phyloP scores from a whole-genome alignment of 2,329 filamentous ascomycete genomes.

The Paecilomyces fulvus region DNA sequence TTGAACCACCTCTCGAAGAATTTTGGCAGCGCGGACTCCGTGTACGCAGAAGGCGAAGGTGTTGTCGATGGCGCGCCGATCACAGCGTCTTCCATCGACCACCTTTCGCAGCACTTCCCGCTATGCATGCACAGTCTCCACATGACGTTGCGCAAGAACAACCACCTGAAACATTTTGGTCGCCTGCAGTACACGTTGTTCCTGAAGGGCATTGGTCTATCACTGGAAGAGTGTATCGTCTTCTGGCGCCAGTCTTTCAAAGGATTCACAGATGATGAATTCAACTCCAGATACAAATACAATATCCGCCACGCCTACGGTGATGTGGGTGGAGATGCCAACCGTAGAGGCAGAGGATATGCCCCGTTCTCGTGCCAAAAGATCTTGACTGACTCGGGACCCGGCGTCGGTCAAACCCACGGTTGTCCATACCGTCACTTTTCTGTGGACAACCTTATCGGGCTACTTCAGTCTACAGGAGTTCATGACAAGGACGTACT shows the following conservation, averaged over 20 bases:
- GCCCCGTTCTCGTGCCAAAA: constrained; percentile 91
- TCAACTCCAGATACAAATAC: constrained; percentile 97
- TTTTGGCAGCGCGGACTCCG: constrained; percentile 83
- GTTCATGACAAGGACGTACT: constrained; percentile 70
- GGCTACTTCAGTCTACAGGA: constrained; percentile 68
- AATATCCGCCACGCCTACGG: constrained; percentile 94
- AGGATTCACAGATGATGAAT: constrained; percentile 82
- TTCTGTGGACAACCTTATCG: constrained; percentile 72
- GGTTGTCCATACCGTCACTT: constrained; percentile 97
- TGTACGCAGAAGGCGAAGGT: constrained; percentile 60
- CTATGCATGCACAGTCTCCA: constrained; percentile 94
- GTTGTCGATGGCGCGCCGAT: constrained; percentile 64
- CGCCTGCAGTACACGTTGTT: constrained; percentile 93
- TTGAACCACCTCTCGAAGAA: constrained; percentile 83
- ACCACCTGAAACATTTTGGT: constrained; percentile 86
- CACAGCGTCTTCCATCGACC: constrained; percentile 69
- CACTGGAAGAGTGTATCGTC: constrained; percentile 78
- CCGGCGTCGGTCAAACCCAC: constrained; percentile 78
- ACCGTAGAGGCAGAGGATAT: constrained; percentile 78
- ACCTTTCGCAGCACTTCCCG: constrained; percentile 71
- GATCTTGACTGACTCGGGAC: constrained; percentile 80
- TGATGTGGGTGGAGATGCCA: constrained; percentile 87
- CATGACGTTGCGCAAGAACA: constrained; percentile 72
- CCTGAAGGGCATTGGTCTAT: constrained; percentile 89
- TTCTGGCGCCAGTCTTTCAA: constrained; percentile 89